Base-by-base conservation (phyloP, 768 basidiomycete species). In the Mycena filopes region DNA sequence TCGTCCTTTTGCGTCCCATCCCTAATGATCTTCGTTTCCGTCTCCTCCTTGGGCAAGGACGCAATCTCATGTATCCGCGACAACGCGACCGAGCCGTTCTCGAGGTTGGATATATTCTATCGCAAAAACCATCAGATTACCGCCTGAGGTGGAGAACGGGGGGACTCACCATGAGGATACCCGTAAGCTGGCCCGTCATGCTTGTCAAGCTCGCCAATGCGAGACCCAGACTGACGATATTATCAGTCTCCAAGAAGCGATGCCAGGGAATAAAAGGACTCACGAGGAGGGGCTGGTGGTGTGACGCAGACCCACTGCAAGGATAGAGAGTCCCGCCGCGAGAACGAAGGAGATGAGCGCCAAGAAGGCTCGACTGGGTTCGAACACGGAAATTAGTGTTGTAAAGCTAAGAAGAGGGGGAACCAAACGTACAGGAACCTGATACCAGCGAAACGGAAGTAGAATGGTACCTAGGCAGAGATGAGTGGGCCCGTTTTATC, bases 11-110 rank as follows among this genome's bases (percentile, higher is more conserved):
- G 31, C 42, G n/a, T 51, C 57, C n/a, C 31, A 26, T 58, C 56
- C 13, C 23, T 4, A 23, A 20, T 47, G 18, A 43, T 58, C 31
- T 23, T n/a, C n/a, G n/a, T n/a, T n/a, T 33, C 31, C 31, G 33
- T 53, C 29, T 49, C 20, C 45, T 69, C 67, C 21, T 64, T 55
- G 16, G 67, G 67, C 20, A 68, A 47, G 3, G 53, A 48, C 8
- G 63, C 55, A 20, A 68, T 65, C 26, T 68, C 67, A 31, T 68
- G 67, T 33, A 68, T 65, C 36, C 63, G 42, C 5, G 67, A 68
- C 8, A 68, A 12, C 9, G 63, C 67, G 21, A 68, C 46, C 15
- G 58, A 50, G 8, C 45, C 53, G 33, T 68, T 68, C 41, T 68
- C 67, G 13, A 68, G 57, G 26, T 28, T 29, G 29, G 63, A 42